These are phyloP conservation scores for Hypoxylon perforatum DNA, from an alignment of 495 filamentous ascomycete species.

Conservation along the genomic window DNA sequence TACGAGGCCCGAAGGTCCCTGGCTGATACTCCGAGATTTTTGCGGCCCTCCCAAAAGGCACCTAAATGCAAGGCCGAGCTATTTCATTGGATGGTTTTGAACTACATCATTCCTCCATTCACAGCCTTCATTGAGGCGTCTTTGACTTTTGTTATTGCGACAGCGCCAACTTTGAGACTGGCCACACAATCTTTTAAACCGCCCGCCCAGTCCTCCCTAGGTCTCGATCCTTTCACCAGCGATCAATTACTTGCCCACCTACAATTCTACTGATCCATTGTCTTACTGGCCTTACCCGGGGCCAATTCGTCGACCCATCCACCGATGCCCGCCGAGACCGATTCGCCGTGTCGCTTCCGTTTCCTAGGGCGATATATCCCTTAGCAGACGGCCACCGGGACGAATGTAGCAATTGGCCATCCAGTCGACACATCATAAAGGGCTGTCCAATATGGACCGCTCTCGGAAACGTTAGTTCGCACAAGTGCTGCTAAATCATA, in stretches of 20 bases:
- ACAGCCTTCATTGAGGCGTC: conserved; percentile 21
- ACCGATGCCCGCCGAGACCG: conserved; percentile 62
- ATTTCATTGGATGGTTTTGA: conserved; percentile 29
- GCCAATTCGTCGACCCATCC: conserved; percentile 36
- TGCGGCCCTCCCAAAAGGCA: conserved; percentile 25
- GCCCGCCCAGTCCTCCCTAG: not conserved
- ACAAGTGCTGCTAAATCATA: not conserved
- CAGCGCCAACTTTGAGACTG: conserved; percentile 3
- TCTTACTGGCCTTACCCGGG: conserved; percentile 39
- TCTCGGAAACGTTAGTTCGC: conserved; percentile 77
- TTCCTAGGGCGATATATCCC: conserved; percentile 57
- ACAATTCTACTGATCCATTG: conserved; percentile 22
- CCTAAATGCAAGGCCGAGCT: conserved; percentile 4
- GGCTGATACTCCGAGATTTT: conserved; percentile 38
- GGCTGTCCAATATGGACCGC: conserved; percentile 76
- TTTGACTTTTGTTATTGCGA: conserved; percentile 24
- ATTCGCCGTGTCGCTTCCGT: conserved; percentile 58
- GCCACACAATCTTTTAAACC: not conserved
- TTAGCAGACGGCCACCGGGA: conserved; percentile 51
- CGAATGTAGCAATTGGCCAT: conserved; percentile 54
- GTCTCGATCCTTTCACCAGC: not conserved
- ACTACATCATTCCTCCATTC: conserved; percentile 40
- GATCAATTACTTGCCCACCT: not conserved
- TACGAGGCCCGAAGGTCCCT: no score
- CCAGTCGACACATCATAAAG: conserved; percentile 27